phyloP scores from a whole-genome alignment of 495 filamentous ascomycete species.

The Penicillium dipodomyicola region DNA sequence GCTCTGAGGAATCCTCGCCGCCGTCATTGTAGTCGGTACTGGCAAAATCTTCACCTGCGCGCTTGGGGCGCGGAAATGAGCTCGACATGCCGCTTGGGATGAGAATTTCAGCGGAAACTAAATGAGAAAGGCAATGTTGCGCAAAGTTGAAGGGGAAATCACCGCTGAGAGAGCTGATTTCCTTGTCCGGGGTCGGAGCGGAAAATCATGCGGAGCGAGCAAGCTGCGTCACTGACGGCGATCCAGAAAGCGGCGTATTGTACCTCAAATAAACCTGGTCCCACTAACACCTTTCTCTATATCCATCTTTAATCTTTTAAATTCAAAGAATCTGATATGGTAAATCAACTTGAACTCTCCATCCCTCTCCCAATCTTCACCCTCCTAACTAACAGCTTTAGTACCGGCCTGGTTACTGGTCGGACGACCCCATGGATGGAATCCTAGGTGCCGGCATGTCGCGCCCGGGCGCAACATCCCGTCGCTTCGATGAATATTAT shows the following conservation, averaged over 20 bases:
- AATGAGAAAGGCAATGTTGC: conserved; percentile 13
- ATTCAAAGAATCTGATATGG: conserved; percentile 22
- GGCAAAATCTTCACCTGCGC: conserved; percentile 74
- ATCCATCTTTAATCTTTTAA: conserved; percentile 6
- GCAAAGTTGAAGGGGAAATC: conserved; percentile 8
- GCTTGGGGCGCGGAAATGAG: conserved; percentile 71
- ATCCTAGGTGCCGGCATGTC: conserved; percentile 43
- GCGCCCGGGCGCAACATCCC: conserved; percentile 39
- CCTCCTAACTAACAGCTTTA: conserved; percentile 30
- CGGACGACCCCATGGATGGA: conserved; percentile 57
- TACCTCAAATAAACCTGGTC: conserved; percentile 2
- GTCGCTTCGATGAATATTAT: conserved; percentile 96
- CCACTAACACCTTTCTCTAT: conserved; percentile 7
- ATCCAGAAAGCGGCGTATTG: conserved; percentile 6
- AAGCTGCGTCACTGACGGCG: conserved; percentile 42
- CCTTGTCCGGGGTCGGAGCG: conserved; percentile 43
- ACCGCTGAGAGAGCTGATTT: conserved; percentile 17
- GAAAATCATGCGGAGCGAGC: conserved; percentile 45
- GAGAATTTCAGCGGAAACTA: not conserved
- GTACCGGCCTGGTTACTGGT: conserved; percentile 54
- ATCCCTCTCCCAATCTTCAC: not conserved
- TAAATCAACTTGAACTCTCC: conserved; percentile 13
- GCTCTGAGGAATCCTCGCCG: conserved; percentile 46
- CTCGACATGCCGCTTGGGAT: conserved; percentile 53
- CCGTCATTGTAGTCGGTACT: conserved; percentile 64